Evolutionary conservation across 176 grass and related monocot species (phyloP).

Genomic region (Bromus sterilis): DNA sequence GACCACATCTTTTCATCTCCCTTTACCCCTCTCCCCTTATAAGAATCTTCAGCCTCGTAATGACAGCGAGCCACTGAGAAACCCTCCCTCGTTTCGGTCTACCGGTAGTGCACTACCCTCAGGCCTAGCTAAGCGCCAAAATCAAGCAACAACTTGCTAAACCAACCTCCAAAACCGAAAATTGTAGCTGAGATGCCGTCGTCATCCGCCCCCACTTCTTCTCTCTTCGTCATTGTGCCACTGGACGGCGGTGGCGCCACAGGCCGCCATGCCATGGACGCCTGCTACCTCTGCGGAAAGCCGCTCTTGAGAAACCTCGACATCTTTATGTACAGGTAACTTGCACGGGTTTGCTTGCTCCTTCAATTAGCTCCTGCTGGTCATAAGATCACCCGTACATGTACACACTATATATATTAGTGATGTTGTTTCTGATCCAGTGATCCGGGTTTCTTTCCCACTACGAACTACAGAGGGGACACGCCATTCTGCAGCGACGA

Average conservation of each 20-base stretch:
- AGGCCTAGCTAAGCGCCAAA: background rate
- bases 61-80: background rate
- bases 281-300: slow-evolving; percentile 49
- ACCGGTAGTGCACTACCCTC: background rate
- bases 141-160: background rate
- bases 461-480: slow-evolving; percentile 38
- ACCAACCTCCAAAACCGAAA: background rate
- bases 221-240: slow-evolving; percentile 25
- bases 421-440: background rate
- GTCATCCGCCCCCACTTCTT: background rate
- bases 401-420: background rate
- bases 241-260: background rate
- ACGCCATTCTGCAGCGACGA: slow-evolving; percentile 60
- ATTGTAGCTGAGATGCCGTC: background rate
- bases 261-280: slow-evolving; percentile 14
- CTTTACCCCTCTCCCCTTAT: background rate
- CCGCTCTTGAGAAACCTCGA: slow-evolving; percentile 23
- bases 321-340: slow-evolving; percentile 63
- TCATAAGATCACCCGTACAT: background rate
- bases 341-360: background rate
- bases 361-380: background rate
- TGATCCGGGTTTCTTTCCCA: background rate
- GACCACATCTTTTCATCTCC: background rate
- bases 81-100: background rate
- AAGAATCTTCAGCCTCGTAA: background rate